Evolutionary conservation across 164 flowering plant genomes (phyloP), one percentile per base, ranked within the genome.

Genomic region (Euptelea pleiosperma): DNA sequence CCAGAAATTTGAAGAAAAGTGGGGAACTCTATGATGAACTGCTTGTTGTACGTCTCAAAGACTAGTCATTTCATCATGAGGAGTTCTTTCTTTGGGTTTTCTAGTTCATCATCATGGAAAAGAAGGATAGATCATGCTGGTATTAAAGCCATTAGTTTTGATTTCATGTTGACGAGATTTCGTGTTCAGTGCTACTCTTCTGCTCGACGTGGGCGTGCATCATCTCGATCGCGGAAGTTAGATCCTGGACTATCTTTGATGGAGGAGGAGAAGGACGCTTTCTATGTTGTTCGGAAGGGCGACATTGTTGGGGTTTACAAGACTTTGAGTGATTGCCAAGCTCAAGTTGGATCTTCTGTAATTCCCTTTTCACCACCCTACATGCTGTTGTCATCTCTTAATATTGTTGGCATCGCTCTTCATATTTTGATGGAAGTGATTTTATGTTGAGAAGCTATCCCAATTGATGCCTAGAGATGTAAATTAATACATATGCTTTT

Each of bases 221-320:
- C 60, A 9, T 22, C 73, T 21, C 57, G 49, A 24, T 46, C 70
- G 12, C 47, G 45, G 25, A 73, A 79, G 51, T 33, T 33, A 18
- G 72, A 71, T 1, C 26, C 76, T 16, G 70, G 60, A 60, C 60
- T 70, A 11, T 49, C 50, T 12, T 8, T 24, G 3, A 70, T 82
- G 82, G 76, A 75, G 54, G 75, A 70, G n/a, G 89, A 81, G 54
- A 82, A 76, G 54, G 75, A 84, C 24, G 83, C 73, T 1, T 87
- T 87, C 65, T 93, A 79, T 75, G 89, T 93, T 25, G 94, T 93
- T 28, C 76, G 97, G 31, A 93, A 90, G 64, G 98, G 97, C 28
- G 98, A 90, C 65, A 18, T 84, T 39, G 79, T 93, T 52, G 94
- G 98, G 9, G 77, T 93, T 52, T 93, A 82, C 64, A 86, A 73